These are phyloP conservation scores for Pseudoscleropodium purum DNA, from an alignment of 225 moss, liverwort and hornwort genomes.

Conservation along the genomic window DNA sequence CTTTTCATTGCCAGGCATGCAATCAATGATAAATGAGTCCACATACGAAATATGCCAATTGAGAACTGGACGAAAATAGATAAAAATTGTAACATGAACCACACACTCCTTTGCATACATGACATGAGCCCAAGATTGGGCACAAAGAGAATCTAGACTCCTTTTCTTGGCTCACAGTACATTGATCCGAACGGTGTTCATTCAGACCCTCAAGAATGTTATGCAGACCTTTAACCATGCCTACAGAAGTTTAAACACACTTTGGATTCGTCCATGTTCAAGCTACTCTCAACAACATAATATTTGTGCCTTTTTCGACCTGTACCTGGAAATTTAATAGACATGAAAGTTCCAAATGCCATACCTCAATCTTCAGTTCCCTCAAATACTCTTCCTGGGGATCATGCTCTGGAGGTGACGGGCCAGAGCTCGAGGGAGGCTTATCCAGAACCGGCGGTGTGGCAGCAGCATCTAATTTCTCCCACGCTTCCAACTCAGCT, in stretches of 20 bases:
- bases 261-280: neutral
- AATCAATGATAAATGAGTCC: neutral
- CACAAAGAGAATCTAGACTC: neutral
- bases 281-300: neutral
- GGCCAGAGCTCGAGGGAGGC: constrained; percentile 1
- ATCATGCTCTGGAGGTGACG: constrained; percentile 6
- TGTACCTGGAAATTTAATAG: neutral
- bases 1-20: neutral
- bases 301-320: neutral
- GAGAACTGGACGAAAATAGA: neutral
- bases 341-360: neutral
- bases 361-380: constrained; percentile 40
- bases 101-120: neutral
- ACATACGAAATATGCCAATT: neutral
- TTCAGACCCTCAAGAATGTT: neutral
- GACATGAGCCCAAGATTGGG: neutral
- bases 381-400: constrained; percentile 12
- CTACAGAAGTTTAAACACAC: neutral
- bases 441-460: neutral
- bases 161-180: neutral
- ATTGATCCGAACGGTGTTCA: neutral
- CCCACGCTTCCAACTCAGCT: constrained; percentile 47
- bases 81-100: neutral
- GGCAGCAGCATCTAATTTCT: constrained; percentile 37
- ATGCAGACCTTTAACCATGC: neutral